Conservation (phyloP, 2,329 filamentous ascomycete species). For the Madurella mycetomatis region DNA sequence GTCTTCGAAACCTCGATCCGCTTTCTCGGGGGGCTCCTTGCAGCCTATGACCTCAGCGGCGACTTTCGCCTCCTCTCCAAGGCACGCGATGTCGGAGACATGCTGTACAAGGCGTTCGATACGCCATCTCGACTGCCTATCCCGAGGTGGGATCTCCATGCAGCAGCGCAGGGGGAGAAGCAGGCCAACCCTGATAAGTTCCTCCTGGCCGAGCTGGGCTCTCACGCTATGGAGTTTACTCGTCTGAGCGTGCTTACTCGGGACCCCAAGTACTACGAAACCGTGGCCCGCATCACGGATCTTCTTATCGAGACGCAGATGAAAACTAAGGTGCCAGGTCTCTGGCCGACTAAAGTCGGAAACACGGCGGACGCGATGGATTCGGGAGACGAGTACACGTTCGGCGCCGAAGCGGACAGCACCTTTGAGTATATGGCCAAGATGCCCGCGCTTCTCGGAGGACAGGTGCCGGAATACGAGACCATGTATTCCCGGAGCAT, state of each 20-base stretch:
- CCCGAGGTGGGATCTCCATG: conserved; percentile 51
- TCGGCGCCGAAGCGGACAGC: conserved; percentile 37
- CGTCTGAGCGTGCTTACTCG: conserved; percentile 8
- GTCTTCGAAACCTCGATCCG: conserved; percentile 69
- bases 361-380: conserved; percentile 21
- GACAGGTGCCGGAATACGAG: conserved; percentile 52
- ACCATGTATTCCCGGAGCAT: conserved; percentile 60
- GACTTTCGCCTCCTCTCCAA: conserved; percentile 39
- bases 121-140: conserved; percentile 44
- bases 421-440: conserved; percentile 51
- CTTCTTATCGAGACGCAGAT: conserved; percentile 59
- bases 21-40: conserved; percentile 64
- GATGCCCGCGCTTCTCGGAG: conserved; percentile 52
- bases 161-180: conserved; percentile 27
- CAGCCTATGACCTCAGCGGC: conserved; percentile 64
- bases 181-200: conserved; percentile 32
- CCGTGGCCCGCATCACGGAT: conserved; percentile 65
- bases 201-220: conserved; percentile 46
- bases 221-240: conserved; percentile 58
- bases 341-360: conserved; percentile 63
- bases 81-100: conserved; percentile 42
- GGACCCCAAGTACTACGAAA: conserved; percentile 52
- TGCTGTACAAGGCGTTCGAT: conserved; percentile 44
- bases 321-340: conserved; percentile 64
- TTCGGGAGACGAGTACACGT: conserved; percentile 30